Evolutionary conservation across 495 filamentous ascomycete genomes (phyloP).

Genomic region (Hyaloscypha hepaticicola): DNA sequence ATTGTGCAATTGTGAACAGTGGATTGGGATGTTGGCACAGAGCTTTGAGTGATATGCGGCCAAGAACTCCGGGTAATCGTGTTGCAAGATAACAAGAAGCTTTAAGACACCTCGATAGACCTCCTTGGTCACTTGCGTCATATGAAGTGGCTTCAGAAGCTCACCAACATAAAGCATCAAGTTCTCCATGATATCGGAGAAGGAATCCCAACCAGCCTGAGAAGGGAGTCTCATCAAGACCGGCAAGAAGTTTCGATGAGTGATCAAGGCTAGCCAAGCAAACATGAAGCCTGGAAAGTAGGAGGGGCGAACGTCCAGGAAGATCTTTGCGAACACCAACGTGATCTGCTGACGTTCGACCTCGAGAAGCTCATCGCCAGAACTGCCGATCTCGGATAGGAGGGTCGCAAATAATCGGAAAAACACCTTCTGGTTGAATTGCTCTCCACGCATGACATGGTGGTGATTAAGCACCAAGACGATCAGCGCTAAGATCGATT

Average conservation of each 20-base stretch:
- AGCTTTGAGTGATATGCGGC: constrained; percentile 83
- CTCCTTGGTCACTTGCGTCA: constrained; percentile 71
- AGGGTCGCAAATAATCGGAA: constrained; percentile 87
- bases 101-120: constrained; percentile 83
- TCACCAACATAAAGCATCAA: constrained; percentile 75
- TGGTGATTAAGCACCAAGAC: constrained; percentile 83
- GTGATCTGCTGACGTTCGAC: constrained; percentile 61
- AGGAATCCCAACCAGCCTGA: constrained; percentile 70
- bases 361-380: constrained; percentile 39
- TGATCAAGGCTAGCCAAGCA: constrained; percentile 77
- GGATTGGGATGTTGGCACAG: constrained; percentile 79
- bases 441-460: constrained; percentile 75
- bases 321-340: constrained; percentile 68
- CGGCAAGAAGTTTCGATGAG: constrained; percentile 86
- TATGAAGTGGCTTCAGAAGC: constrained; percentile 69
- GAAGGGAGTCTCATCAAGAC: constrained; percentile 68
- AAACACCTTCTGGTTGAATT: constrained; percentile 85
- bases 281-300: constrained; percentile 80
- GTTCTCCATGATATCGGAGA: constrained; percentile 71
- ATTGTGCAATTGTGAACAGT: constrained; percentile 87
- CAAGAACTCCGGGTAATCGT: constrained; percentile 93
- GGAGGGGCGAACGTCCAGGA: constrained; percentile 71
- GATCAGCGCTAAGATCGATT: constrained; percentile 70
- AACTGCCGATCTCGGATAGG: constrained; percentile 57
- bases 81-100: constrained; percentile 79